These are phyloP conservation scores for Uncinocarpus reesii DNA, from an alignment of 2,329 filamentous ascomycete genomes.

Conservation along the genomic window DNA sequence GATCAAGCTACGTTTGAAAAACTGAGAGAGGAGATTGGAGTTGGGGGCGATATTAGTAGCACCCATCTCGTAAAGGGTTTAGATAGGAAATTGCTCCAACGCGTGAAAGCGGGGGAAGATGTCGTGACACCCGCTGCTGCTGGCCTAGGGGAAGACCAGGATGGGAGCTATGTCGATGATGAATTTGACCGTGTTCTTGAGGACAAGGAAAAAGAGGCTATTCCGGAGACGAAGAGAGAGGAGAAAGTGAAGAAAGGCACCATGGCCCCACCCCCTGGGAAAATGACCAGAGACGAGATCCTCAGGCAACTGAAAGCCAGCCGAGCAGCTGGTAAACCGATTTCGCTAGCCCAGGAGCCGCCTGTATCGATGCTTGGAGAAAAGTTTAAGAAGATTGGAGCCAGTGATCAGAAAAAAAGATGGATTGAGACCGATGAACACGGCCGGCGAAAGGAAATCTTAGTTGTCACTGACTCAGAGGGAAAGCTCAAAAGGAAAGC, in stretches of 20 bases:
- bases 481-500: slow-evolving; percentile 54
- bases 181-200: slow-evolving; percentile 42
- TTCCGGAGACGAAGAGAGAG: slow-evolving; percentile 23
- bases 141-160: slow-evolving; percentile 26
- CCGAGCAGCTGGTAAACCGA: slow-evolving; percentile 33
- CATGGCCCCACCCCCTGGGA: slow-evolving; percentile 40
- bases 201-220: slow-evolving; percentile 27
- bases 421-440: slow-evolving; percentile 47
- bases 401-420: slow-evolving; percentile 40
- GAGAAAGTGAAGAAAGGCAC: slow-evolving; percentile 45
- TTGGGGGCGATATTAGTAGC: slow-evolving; percentile 67
- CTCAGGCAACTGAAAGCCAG: slow-evolving; percentile 50
- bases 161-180: slow-evolving; percentile 46
- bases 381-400: slow-evolving; percentile 46
- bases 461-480: slow-evolving; percentile 49
- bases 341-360: slow-evolving; percentile 32
- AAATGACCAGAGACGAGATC: slow-evolving; percentile 50
- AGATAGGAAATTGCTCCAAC: slow-evolving; percentile 61
- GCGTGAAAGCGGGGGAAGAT: slow-evolving; percentile 43
- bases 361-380: slow-evolving; percentile 41
- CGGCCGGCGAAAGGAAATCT: slow-evolving; percentile 45
- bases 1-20: slow-evolving; percentile 68
- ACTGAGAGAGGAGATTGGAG: slow-evolving; percentile 59
- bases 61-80: slow-evolving; percentile 88
- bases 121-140: slow-evolving; percentile 33